Base-by-base conservation (phyloP, 176 grass and related monocot species). In the Poa pratensis region DNA sequence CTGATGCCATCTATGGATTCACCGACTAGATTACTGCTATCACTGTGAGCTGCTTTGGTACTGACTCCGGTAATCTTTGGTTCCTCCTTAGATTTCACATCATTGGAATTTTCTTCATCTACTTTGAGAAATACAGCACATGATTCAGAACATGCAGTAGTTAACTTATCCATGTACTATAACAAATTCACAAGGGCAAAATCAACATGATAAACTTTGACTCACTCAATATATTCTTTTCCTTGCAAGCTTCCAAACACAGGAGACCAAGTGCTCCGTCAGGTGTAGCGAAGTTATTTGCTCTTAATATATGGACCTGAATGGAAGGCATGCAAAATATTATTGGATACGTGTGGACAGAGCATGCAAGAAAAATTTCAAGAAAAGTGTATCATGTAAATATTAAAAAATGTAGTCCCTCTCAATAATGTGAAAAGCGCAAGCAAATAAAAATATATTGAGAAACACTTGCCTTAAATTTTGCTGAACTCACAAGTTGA, bases 241-340 rank as follows among this genome's bases (percentile, higher is more conserved):
- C 39, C 18, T 77, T 78, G 73, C 43, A 43, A 20, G 0, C 79
- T 16, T 86, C 79, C 66, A 83, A 35, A 73, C 60, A 57, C 24
- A 82, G 34, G 43, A 82, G 30, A 58, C 54, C 59, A 20, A 82
- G 16, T 58, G 73, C 84, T 78, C 73, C 79, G 35, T 86, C 83
- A 79, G 88, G 13, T 65, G 84, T n/a, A 24, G 42, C 78, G 27
- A 79, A 78, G 14, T 74, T 49, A 5, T 79, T 86, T 0, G 12
- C 73, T 48, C 79, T 86, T 16, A 90, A 4, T 78, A 90, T 86
- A 63, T 74, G 78, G 9, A 86, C 84, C 88, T 90, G 73, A 63
- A 67, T 64, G 46, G 8, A 46, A 83, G 22, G 5, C 23, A 12
- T 48, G 9, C 7, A 14, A 34, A 20, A 62, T 60, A 50, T 23